Conservation (phyloP, 768 basidiomycete species). For the Jaapia argillacea region DNA sequence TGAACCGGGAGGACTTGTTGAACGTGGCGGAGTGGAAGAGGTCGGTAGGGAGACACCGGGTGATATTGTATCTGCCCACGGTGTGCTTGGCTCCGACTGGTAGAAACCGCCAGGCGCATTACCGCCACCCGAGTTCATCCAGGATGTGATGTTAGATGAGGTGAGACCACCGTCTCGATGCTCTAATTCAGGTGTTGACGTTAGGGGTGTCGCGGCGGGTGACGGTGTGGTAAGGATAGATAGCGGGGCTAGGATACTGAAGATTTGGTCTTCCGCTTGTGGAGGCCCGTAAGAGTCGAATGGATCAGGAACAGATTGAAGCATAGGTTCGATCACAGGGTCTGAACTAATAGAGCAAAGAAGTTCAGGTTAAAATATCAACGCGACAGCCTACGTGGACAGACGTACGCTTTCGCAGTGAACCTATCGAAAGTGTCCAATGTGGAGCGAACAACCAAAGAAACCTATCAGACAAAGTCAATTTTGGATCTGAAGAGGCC, state of each 20-base stretch:
- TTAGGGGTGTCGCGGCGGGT: conserved; percentile 50
- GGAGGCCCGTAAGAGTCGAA: conserved; percentile 89
- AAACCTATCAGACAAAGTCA: conserved; percentile 35
- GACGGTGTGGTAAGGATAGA: conserved; percentile 58
- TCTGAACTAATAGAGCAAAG: conserved; percentile 48
- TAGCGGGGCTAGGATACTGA: conserved; percentile 83
- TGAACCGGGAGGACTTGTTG: conserved; percentile 5
- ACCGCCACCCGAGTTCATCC: background rate
- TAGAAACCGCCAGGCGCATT: background rate
- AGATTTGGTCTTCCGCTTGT: conserved; percentile 84
- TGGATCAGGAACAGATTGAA: conserved; percentile 84
- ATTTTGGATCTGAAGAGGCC: background rate
- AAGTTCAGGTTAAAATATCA: conserved; percentile 1
- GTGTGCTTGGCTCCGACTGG: no score
- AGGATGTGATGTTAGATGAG: no score
- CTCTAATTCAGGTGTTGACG: conserved; percentile 27
- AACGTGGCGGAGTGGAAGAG: conserved; percentile 11
- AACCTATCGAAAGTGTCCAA: conserved; percentile 89
- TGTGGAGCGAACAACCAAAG: conserved; percentile 77
- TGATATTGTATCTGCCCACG: no score
- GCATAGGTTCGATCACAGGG: conserved; percentile 83
- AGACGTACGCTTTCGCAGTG: conserved; percentile 73
- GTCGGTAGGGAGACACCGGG: no score
- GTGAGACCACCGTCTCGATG: no score
- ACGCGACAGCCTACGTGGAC: conserved; percentile 5